Conservation (phyloP, 192 early-diverging fungal genomes). For the Coemansia sp. region DNA sequence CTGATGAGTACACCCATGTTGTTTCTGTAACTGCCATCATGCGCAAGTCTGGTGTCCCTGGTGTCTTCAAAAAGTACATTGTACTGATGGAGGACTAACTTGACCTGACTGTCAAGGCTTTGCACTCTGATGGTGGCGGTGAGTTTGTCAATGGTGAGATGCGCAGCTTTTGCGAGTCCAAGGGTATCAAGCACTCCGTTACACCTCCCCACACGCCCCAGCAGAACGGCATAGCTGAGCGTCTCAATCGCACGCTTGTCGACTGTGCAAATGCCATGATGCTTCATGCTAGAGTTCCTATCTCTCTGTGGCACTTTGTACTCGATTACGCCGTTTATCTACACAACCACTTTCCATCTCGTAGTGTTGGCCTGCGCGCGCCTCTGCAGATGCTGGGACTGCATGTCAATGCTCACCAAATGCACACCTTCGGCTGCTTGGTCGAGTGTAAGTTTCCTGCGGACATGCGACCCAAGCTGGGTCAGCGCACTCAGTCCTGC, state of each 20-base stretch:
- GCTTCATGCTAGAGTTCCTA: neutral
- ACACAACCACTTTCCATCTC: neutral
- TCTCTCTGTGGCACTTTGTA: neutral
- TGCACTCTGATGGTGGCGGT: constrained; percentile 18
- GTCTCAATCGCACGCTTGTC: constrained; percentile 7
- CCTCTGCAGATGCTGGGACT: neutral
- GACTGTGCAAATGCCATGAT: neutral
- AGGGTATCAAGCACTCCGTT: constrained; percentile 5
- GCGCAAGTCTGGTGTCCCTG: constrained; percentile 3
- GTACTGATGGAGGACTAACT: constrained; percentile 15
- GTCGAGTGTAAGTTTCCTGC: neutral
- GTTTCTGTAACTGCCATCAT: neutral
- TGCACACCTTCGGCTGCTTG: neutral
- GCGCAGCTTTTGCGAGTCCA: neutral
- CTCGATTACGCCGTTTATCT: neutral
- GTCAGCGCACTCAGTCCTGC: neutral
- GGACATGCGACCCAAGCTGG: constrained; percentile 3
- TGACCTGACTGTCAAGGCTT: neutral
- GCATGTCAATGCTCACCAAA: neutral
- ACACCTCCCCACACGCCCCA: constrained; percentile 7
- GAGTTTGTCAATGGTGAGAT: constrained; percentile 16
- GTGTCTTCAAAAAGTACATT: neutral
- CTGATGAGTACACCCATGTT: constrained; percentile 6
- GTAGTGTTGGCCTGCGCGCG: neutral
- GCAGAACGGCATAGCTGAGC: constrained; percentile 17